Base-by-base conservation (phyloP, 257 asterid genomes). In the Linderniella brevidens region DNA sequence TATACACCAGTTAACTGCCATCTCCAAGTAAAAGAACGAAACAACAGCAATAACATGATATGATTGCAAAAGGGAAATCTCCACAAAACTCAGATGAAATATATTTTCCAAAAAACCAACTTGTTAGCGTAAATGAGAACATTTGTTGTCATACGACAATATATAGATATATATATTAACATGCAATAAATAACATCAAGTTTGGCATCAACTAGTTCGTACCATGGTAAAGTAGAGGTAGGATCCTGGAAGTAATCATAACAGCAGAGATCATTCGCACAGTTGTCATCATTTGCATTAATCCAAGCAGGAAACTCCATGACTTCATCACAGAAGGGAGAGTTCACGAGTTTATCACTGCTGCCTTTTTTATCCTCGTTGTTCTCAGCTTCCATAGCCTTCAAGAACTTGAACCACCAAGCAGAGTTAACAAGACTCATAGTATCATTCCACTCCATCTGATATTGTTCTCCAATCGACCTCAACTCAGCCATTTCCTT, bases 231-330 rank as follows among this genome's bases (percentile, higher is more conserved):
- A 64, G 78, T 78, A 73, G 88, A 80, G 63, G 62, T 66, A 79
- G 68, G 77, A 46, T 77, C 76, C 53, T 69, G 80, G 37, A 72
- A 72, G 64, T 51, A 71, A 64, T 53, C 60, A 55, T 76, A 79
- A 48, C 58, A 79, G 49, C 58, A 58, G 45, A 75, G 62, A 35
- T 62, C 74, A 58, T 73, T 73, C 72, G 74, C 68, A 69, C 70
- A 68, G 75, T 65, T 64, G 39, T 74, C 96, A 37, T 77, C 99
- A 40, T 61, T 75, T 48, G 79, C 63, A 60, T 76, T 79, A 38
- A 90, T 56, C 99, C 99, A 85, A 3, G 78, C 60, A 11, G 99
- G 99, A 59, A 85, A 77, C 55, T 85, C 96, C 93, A 82, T 57
- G 43, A 57, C 80, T 63, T 81, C 86, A 62, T 73, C 87, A 25